Percentiles rank a stretch among this genome's conserved stretches.
These are phyloP conservation scores for Starmerella scarabaei DNA, from an alignment of 805 yeast genomes.

Conservation along the genomic window DNA sequence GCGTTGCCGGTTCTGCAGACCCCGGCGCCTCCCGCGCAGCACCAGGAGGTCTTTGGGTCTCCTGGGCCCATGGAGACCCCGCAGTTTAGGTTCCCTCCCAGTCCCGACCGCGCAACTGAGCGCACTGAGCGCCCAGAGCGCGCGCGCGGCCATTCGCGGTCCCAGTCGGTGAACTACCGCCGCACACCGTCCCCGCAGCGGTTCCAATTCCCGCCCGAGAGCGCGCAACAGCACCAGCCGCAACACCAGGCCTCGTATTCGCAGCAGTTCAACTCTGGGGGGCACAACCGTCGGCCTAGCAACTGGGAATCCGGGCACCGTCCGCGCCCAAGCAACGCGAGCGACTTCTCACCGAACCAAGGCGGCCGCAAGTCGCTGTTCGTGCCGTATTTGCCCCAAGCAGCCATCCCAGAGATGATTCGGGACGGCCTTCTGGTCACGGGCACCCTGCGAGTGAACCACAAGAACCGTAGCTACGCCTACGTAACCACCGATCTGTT, in stretches of 20 bases:
- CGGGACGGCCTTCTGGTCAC: slow-evolving; percentile 84
- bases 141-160: slow-evolving; percentile 15
- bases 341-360: slow-evolving; percentile 9
- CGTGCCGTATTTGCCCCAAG: slow-evolving; percentile 93
- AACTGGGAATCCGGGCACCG: slow-evolving; percentile 9
- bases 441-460: slow-evolving; percentile 86
- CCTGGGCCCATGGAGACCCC: slow-evolving; percentile 23
- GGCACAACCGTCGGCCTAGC: slow-evolving; percentile 2
- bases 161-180: slow-evolving; percentile 19
- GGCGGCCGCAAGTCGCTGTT: slow-evolving; percentile 48
- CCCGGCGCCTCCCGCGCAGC: slow-evolving; percentile 10
- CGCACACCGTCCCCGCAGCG: slow-evolving; percentile 20
- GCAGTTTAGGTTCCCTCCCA: slow-evolving; percentile 45
- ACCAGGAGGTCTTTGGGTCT: slow-evolving; percentile 17
- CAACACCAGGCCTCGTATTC: background rate
- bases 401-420: slow-evolving; percentile 76
- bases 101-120: slow-evolving; percentile 21
- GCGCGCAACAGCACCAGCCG: background rate
- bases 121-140: slow-evolving; percentile 2
- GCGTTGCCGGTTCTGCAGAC: background rate
- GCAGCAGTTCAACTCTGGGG: background rate
- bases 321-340: slow-evolving; percentile 14
- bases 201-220: slow-evolving; percentile 17
- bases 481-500: slow-evolving; percentile 92
- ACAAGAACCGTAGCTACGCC: slow-evolving; percentile 93